Base-by-base conservation (phyloP, 2,329 filamentous ascomycete species). In the Rutstroemia sp. region DNA sequence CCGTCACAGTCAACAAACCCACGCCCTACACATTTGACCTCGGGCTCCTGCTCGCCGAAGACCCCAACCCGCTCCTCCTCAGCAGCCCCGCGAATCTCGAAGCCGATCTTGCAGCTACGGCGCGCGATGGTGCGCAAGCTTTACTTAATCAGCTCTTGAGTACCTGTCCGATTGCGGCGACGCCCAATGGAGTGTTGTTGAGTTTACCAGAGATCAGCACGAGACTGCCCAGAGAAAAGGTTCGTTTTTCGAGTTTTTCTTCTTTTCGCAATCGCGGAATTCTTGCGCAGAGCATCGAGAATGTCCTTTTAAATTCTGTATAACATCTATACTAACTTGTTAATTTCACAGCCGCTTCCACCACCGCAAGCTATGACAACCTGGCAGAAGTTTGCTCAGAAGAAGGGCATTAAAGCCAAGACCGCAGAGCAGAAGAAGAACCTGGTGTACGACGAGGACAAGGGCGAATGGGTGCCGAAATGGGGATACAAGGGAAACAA, bases 401-500 rank as follows among this genome's bases (percentile, higher is more conserved):
- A 95, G 83, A 95, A 96, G 80, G 94, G 94, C 56, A 97, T 99
- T 75, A 89, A 88, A 76, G 84, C 85, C 73, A 95, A 92, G 81
- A 87, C 83, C 63, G 83, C 87, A 63, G 90, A 94, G 70, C 79
- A 85, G 72, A 80, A 84, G 61, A 80, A 83, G 71, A 87, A 96
- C 75, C 75, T 92, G 66, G 83, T 87, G 56, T 97, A 86, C 72
- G 90, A 97, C 72, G 89, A 95, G 73, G 83, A 79, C 58, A 88
- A 77, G 34, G 88, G 89, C 63, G 88, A 94, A 71, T 97, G 91
- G 90, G 88, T 90, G 70, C 87, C 89, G 61, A 92, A 91, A 73
- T 99, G 92, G 90, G 94, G 94, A 0, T 96, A 94, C 76, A 88
- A 92, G 76, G 92, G 87, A 59, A 85, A 88, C 71, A 94, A 94